phyloP scores from a whole-genome alignment of 192 early-diverging fungal genomes.

The Tieghemiomyces parasiticus region DNA sequence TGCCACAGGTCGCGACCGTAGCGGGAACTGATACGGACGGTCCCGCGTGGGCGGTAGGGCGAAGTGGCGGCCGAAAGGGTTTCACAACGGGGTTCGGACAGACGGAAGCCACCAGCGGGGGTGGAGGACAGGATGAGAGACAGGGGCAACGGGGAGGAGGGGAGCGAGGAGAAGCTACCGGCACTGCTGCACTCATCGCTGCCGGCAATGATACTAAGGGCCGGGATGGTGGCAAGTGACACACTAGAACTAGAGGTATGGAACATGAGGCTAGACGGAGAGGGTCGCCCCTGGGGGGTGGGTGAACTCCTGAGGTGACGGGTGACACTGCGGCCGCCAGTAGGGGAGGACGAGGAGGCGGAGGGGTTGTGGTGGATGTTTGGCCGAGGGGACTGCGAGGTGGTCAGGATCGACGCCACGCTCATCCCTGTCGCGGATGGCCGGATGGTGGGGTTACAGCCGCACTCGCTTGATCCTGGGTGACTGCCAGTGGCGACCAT shows the following conservation, averaged over 20 bases:
- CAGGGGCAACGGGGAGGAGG: constrained; percentile 1
- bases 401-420: too few relatives aligned
- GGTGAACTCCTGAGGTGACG: not conserved
- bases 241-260: not conserved
- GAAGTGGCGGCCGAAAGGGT: too few relatives aligned
- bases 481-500: not conserved
- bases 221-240: too few relatives aligned
- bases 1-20: too few relatives aligned
- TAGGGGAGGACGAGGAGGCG: not conserved
- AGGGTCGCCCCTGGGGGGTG: not conserved
- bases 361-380: not conserved
- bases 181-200: too few relatives aligned
- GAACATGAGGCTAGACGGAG: not conserved
- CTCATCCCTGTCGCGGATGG: not conserved
- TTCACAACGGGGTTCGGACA: too few relatives aligned
- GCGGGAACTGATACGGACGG: too few relatives aligned
- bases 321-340: not conserved
- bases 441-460: not conserved
- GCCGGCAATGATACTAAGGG: too few relatives aligned
- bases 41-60: too few relatives aligned
- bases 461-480: not conserved
- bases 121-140: too few relatives aligned
- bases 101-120: too few relatives aligned
- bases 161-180: not conserved
- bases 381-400: not conserved